Evolutionary conservation across 164 flowering plant genomes (phyloP).

Genomic region (Nymphaea thermarum): DNA sequence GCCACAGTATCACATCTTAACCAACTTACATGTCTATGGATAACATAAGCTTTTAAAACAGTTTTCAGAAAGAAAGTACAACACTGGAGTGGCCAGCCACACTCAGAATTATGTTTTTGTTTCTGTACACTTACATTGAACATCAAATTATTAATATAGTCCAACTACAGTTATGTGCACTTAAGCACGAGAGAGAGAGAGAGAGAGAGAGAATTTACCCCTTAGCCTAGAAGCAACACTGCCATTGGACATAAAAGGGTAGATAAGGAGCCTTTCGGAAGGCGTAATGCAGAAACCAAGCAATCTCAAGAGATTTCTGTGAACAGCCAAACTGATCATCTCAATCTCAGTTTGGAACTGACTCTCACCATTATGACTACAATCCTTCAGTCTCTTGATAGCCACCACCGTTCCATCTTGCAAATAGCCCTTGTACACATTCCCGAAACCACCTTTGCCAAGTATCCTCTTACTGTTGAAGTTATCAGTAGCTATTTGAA

Average conservation of each 20-base stretch:
- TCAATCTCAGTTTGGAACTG: constrained; percentile 71
- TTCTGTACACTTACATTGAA: no score
- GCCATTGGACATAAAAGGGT: constrained; percentile 25
- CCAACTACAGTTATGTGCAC: no score
- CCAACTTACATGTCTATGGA: no score
- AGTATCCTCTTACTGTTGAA: constrained; percentile 74
- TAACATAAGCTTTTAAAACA: no score
- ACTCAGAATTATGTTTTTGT: no score
- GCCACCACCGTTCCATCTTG: constrained; percentile 61
- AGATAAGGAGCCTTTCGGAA: constrained; percentile 25
- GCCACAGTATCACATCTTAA: no score
- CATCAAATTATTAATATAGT: no score
- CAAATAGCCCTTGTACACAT: constrained; percentile 76
- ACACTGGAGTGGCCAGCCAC: no score
- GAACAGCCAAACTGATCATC: constrained; percentile 32
- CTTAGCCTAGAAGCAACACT: constrained; percentile 27
- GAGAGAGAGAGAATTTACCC: constrained; percentile 12
- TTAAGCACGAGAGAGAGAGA: background rate
- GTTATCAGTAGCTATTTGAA: constrained; percentile 70
- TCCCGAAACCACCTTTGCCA: constrained; percentile 92
- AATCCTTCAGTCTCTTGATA: constrained; percentile 71
- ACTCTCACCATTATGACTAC: constrained; percentile 78
- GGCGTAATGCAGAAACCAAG: constrained; percentile 28
- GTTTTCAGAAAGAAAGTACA: no score
- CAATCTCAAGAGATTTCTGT: constrained; percentile 22